Evolutionary conservation across 2,329 filamentous ascomycete species (phyloP).

Genomic region (Neopestalotiopsis clavispora): DNA sequence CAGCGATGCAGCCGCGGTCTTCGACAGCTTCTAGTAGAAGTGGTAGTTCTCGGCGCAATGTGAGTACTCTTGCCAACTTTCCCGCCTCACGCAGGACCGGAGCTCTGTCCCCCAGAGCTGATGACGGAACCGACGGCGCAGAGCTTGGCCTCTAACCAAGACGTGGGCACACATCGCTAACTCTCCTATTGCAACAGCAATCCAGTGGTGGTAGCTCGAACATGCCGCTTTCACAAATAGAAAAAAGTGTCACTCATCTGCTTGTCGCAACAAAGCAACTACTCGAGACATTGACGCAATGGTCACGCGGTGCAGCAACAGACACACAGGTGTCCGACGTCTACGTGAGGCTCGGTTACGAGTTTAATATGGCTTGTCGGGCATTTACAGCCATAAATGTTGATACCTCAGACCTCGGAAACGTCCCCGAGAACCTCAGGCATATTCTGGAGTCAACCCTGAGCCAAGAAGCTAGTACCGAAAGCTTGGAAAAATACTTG

Average conservation of each 20-base stretch:
- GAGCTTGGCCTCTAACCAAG: background rate
- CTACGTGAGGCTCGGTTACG: slow-evolving; percentile 95
- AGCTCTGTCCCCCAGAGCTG: background rate
- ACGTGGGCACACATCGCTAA: background rate
- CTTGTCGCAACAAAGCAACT: slow-evolving; percentile 97
- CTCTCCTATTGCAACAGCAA: slow-evolving; percentile 23
- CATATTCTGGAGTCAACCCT: slow-evolving; percentile 93
- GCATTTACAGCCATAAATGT: slow-evolving; percentile 97
- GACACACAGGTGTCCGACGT: slow-evolving; percentile 97
- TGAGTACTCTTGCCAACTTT: slow-evolving; percentile 47
- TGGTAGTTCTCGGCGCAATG: slow-evolving; percentile 59
- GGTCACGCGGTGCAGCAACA: slow-evolving; percentile 90
- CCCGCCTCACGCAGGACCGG: background rate
- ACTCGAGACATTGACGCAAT: slow-evolving; percentile 95
- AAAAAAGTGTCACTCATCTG: slow-evolving; percentile 97
- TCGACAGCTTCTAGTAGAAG: slow-evolving; percentile 72
- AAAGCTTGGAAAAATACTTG: slow-evolving; percentile 91
- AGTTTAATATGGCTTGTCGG: slow-evolving; percentile 98
- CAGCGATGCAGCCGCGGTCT: slow-evolving; percentile 64
- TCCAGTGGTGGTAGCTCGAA: slow-evolving; percentile 70
- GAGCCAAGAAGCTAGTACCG: slow-evolving; percentile 92
- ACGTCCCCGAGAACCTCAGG: slow-evolving; percentile 89
- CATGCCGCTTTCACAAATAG: slow-evolving; percentile 89
- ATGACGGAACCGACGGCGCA: background rate
- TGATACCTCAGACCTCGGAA: slow-evolving; percentile 90